Conservation (phyloP, 2,329 filamentous ascomycete genomes). For the Calonectria fujianensis region DNA sequence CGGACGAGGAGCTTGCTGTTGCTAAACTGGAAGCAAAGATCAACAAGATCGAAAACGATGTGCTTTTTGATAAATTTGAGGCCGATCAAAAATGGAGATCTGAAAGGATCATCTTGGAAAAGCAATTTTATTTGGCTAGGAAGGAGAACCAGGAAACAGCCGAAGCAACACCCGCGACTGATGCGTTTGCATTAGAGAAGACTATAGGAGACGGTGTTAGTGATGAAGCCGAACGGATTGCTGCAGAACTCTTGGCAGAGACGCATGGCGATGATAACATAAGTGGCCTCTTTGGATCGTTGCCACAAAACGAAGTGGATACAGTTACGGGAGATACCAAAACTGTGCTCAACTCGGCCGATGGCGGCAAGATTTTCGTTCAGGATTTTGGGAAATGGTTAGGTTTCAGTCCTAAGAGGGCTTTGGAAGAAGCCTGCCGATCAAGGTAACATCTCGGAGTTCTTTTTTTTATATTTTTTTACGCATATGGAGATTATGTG, state of each 20-base stretch:
- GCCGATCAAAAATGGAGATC: slow-evolving; percentile 81
- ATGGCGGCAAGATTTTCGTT: slow-evolving; percentile 76
- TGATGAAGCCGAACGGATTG: slow-evolving; percentile 75
- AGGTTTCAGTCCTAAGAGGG: slow-evolving; percentile 83
- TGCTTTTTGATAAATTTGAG: slow-evolving; percentile 81
- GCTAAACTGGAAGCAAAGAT: slow-evolving; percentile 84
- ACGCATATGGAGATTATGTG: slow-evolving; percentile 21
- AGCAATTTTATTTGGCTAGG: slow-evolving; percentile 73
- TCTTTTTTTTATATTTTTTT: not conserved
- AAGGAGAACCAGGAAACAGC: slow-evolving; percentile 57
- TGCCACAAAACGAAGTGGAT: slow-evolving; percentile 78
- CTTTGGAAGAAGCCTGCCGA: slow-evolving; percentile 91
- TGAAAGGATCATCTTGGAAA: slow-evolving; percentile 76
- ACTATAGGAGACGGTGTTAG: slow-evolving; percentile 68
- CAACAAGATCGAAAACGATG: slow-evolving; percentile 84
- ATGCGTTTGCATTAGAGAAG: slow-evolving; percentile 51
- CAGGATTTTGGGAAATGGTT: slow-evolving; percentile 90
- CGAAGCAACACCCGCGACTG: slow-evolving; percentile 43
- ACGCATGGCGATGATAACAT: slow-evolving; percentile 73
- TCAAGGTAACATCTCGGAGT: slow-evolving; percentile 73
- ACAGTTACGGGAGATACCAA: slow-evolving; percentile 74
- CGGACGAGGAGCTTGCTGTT: slow-evolving; percentile 67
- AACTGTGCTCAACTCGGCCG: slow-evolving; percentile 71
- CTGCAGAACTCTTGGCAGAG: slow-evolving; percentile 75
- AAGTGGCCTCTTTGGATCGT: slow-evolving; percentile 72